Evolutionary conservation across 2,329 filamentous ascomycete genomes (phyloP), one percentile per base, ranked within the genome.

Genomic region (Ophiostoma quercus): DNA sequence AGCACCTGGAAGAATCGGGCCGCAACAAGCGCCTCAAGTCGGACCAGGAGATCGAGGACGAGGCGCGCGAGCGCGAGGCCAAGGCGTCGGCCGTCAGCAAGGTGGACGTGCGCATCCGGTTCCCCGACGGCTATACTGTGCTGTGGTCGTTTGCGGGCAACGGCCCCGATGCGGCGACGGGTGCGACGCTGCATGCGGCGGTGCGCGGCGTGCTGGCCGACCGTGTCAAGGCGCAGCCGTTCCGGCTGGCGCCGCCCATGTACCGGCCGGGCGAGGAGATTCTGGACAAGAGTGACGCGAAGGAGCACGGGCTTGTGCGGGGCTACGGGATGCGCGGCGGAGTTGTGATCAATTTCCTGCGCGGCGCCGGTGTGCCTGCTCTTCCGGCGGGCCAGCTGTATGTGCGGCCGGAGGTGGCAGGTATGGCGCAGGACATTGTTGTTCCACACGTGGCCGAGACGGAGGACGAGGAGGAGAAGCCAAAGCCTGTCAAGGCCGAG

Each of bases 61-160:
- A 88, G 73, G 88, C 88, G 43, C 83, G 86, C 5, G 88, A 86
- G 29, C 87, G 89, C 68, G 85, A 86, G 66, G 87, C 88, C 39
- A 89, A 84, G 73, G 81, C 93, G 1, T 85, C 88, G 5, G 84
- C 85, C 5, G 84, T 94, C 71, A 87, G 85, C 67, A 86, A 87
- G 41, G 86, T 96, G 41, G 84, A 87, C 37, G 84, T 98, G 73
- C 92, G 91, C 73, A 86, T 97, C 67, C 90, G 94, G 34, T 94
- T 97, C 74, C 94, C 94, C 0, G 94, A 98, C 77, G 91, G 94
- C 74, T 91, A 88, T 70, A 88, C 89, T 68, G 87, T 93, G 41
- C 87, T 92, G 68, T 89, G 89, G 80, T 85, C 84, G n/a, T 88
- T 96, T 74, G 22, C 65, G n/a, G 65, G 65, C 65, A 66, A 66